Evolutionary conservation across 352 stramenopile genomes (phyloP).

Genomic region (Globisporangium cederbergense): DNA sequence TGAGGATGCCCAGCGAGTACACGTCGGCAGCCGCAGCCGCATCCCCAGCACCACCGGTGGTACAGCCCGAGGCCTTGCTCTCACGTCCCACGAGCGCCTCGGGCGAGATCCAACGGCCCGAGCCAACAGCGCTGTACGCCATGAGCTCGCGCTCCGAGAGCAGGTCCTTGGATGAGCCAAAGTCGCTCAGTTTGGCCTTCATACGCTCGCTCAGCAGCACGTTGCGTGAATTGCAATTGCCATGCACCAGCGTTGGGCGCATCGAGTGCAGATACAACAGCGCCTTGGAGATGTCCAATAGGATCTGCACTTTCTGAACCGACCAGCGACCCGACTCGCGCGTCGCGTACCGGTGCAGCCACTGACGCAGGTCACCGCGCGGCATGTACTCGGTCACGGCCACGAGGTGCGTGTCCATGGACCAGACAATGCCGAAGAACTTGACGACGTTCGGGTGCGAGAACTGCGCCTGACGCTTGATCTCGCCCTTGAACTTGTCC

Average conservation of each 20-base stretch:
- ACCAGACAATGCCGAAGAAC: conserved; percentile 81
- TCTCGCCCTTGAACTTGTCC: conserved; percentile 62
- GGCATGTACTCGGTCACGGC: conserved; percentile 75
- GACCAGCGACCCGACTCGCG: conserved; percentile 48
- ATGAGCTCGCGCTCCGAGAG: conserved; percentile 58
- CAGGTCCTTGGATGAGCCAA: conserved; percentile 48
- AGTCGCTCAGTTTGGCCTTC: conserved; percentile 67
- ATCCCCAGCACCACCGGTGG: conserved; percentile 19
- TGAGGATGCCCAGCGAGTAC: conserved; percentile 67
- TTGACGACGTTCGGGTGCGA: conserved; percentile 68
- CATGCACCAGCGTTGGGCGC: conserved; percentile 47
- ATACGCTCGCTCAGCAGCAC: conserved; percentile 54
- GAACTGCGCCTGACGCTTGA: conserved; percentile 57
- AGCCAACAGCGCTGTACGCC: conserved; percentile 64
- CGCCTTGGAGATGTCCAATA: conserved; percentile 59
- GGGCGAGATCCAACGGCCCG: conserved; percentile 64
- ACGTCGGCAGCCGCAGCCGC: conserved; percentile 51
- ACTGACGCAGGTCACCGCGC: conserved; percentile 63
- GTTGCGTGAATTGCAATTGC: conserved; percentile 68
- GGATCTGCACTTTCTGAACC: conserved; percentile 52
- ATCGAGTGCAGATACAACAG: conserved; percentile 69
- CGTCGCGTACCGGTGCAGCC: conserved; percentile 46
- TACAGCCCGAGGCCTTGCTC: conserved; percentile 14
- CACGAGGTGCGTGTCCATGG: conserved; percentile 56
- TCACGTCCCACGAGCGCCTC: conserved; percentile 60